Percentiles rank a stretch among this genome's conserved stretches.
These are phyloP conservation scores for Neofusicoccum sp. DNA, from an alignment of 2,329 filamentous ascomycete species.

Conservation along the genomic window DNA sequence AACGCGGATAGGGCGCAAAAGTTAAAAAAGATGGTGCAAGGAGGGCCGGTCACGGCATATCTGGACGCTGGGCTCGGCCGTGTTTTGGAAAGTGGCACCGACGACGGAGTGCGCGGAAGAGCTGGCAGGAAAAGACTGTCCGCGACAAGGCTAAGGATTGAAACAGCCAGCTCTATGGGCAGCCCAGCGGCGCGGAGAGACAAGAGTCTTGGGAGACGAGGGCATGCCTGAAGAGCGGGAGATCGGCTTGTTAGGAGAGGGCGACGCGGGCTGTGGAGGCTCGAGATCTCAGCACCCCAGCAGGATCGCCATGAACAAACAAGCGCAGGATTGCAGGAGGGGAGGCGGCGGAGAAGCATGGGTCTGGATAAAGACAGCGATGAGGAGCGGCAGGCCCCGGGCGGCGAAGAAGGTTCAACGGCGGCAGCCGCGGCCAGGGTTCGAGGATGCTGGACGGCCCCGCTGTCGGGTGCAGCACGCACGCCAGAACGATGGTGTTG, in stretches of 20 bases:
- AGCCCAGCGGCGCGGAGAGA: neutral
- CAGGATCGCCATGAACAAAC: neutral
- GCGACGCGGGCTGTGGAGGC: neutral
- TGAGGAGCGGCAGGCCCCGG: neutral
- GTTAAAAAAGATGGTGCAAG: neutral
- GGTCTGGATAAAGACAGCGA: neutral
- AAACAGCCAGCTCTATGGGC: neutral
- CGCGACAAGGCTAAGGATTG: neutral
- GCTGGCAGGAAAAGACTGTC: neutral
- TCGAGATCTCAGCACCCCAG: neutral
- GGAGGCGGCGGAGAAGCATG: neutral
- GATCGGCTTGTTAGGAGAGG: neutral
- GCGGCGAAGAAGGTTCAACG: slow-evolving; percentile 12
- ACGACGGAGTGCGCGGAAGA: neutral
- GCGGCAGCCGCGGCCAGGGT: slow-evolving; percentile 11
- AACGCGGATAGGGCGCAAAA: slow-evolving; percentile 2
- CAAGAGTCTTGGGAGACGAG: neutral
- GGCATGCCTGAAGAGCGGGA: neutral
- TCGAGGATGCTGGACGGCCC: neutral
- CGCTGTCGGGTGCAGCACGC: neutral
- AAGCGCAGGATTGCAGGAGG: neutral
- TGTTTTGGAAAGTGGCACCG: slow-evolving; percentile 1
- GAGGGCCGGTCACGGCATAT: neutral
- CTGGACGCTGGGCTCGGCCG: neutral
- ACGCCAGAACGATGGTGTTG: slow-evolving; percentile 5